phyloP scores from a whole-genome alignment of 2,329 filamentous ascomycete species.

The Chrysoporthe puriensis region DNA sequence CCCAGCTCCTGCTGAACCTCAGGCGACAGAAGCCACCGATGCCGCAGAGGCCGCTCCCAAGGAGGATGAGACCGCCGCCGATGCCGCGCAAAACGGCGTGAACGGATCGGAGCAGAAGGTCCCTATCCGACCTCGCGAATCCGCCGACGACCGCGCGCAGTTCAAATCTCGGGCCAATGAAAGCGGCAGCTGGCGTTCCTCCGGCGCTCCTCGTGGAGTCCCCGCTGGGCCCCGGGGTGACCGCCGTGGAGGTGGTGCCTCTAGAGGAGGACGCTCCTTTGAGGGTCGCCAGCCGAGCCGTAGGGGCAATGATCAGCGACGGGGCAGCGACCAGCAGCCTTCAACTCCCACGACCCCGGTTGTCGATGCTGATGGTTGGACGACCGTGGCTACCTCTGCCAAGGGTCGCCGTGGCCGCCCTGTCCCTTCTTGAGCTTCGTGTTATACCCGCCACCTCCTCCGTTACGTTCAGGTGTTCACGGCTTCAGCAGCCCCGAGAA shows the following conservation, averaged over 20 bases:
- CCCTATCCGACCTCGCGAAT: constrained; percentile 40
- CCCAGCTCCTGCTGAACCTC: neutral
- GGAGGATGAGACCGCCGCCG: constrained; percentile 32
- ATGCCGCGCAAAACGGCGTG: constrained; percentile 35
- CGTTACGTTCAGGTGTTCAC: constrained; percentile 14
- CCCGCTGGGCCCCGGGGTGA: constrained; percentile 46
- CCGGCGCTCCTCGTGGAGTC: constrained; percentile 51
- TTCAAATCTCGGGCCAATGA: constrained; percentile 60
- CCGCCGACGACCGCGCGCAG: constrained; percentile 46
- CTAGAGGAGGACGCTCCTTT: constrained; percentile 47
- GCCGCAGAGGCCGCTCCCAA: constrained; percentile 31
- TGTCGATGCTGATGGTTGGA: constrained; percentile 66
- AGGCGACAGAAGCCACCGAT: constrained; percentile 35
- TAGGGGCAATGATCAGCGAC: constrained; percentile 35
- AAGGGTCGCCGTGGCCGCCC: constrained; percentile 45
- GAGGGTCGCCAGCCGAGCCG: constrained; percentile 46
- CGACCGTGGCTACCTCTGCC: constrained; percentile 51
- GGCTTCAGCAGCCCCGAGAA: constrained; percentile 10
- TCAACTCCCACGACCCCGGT: constrained; percentile 41
- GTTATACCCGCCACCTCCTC: constrained; percentile 21
- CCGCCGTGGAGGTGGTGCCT: constrained; percentile 47
- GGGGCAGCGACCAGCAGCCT: constrained; percentile 38
- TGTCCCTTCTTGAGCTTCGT: constrained; percentile 25
- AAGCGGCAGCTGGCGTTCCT: constrained; percentile 63
- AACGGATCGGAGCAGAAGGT: constrained; percentile 54